phyloP scores from a whole-genome alignment of 345 rosid genomes.

The Gossypium arboreum region DNA sequence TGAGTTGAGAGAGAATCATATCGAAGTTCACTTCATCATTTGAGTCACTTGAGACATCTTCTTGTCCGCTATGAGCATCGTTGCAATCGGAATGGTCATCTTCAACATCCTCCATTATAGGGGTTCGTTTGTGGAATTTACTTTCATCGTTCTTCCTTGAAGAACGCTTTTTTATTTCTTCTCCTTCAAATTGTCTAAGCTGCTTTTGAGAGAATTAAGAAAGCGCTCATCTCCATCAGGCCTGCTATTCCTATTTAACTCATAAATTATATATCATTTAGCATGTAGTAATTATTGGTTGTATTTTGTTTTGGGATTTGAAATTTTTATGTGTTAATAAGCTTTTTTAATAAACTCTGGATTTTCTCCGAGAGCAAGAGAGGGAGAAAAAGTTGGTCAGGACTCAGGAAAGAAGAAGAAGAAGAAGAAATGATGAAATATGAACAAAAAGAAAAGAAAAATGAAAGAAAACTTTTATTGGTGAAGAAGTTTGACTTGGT shows the following conservation, averaged over 20 bases:
- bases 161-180: slow-evolving; percentile 6
- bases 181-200: slow-evolving; percentile 32
- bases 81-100: slow-evolving; percentile 23
- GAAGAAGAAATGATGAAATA: too few relatives aligned
- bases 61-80: background rate
- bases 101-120: slow-evolving; percentile 30
- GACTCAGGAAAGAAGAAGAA: too few relatives aligned
- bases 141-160: slow-evolving; percentile 19
- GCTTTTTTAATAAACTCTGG: too few relatives aligned
- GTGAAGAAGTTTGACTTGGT: too few relatives aligned
- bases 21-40: slow-evolving; percentile 32
- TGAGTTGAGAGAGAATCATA: slow-evolving; percentile 37
- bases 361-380: too few relatives aligned
- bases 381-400: too few relatives aligned
- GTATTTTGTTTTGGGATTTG: background rate
- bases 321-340: background rate
- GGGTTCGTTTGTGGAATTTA: slow-evolving; percentile 27
- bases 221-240: slow-evolving; percentile 55
- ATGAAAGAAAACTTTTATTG: too few relatives aligned
- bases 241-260: slow-evolving; percentile 46
- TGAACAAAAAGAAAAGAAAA: too few relatives aligned
- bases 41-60: slow-evolving; percentile 19
- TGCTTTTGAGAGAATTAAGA: slow-evolving; percentile 44
- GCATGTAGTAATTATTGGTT: slow-evolving; percentile 8
- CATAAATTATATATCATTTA: background rate